Percentiles rank a stretch among this genome's conserved stretches.
Conservation (phyloP, 1,284 basidiomycete genomes). For the Sphagnurus paluster region DNA sequence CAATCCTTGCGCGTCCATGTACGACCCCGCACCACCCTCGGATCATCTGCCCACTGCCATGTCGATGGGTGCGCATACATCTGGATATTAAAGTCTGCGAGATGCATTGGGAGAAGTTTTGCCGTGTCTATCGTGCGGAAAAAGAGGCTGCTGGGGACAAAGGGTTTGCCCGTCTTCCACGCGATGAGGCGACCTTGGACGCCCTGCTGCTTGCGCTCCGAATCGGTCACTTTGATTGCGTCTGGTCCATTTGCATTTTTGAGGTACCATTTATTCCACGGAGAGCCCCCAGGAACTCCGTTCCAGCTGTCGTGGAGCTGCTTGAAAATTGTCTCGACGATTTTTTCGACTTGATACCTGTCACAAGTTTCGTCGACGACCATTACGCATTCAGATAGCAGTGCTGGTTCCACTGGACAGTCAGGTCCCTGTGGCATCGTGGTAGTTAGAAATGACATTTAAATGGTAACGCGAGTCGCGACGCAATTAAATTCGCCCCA, state of each 20-base stretch:
- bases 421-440: neutral
- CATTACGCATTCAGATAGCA: slow-evolving; percentile 2
- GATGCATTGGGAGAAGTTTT: slow-evolving; percentile 26
- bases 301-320: slow-evolving; percentile 13
- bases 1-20: slow-evolving; percentile 5
- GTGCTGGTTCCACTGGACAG: slow-evolving; percentile 5
- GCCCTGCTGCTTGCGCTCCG: slow-evolving; percentile 7
- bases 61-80: slow-evolving; percentile 20
- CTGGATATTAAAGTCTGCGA: slow-evolving; percentile 27
- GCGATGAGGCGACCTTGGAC: slow-evolving; percentile 23
- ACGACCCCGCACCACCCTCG: too few species aligned
- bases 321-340: neutral
- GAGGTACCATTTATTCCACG: slow-evolving; percentile 22
- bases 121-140: slow-evolving; percentile 28
- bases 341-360: neutral
- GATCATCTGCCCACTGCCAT: slow-evolving; percentile 19
- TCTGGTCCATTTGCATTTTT: slow-evolving; percentile 18
- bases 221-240: slow-evolving; percentile 11
- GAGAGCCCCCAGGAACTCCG: slow-evolving; percentile 10
- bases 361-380: slow-evolving; percentile 6
- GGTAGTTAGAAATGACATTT: too few species aligned
- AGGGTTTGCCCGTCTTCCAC: slow-evolving; percentile 27
- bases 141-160: slow-evolving; percentile 24
- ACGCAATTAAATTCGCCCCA: too few species aligned
- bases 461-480: too few species aligned